phyloP scores from a whole-genome alignment of 139 green algal species.

The Tetraselmis chui region DNA sequence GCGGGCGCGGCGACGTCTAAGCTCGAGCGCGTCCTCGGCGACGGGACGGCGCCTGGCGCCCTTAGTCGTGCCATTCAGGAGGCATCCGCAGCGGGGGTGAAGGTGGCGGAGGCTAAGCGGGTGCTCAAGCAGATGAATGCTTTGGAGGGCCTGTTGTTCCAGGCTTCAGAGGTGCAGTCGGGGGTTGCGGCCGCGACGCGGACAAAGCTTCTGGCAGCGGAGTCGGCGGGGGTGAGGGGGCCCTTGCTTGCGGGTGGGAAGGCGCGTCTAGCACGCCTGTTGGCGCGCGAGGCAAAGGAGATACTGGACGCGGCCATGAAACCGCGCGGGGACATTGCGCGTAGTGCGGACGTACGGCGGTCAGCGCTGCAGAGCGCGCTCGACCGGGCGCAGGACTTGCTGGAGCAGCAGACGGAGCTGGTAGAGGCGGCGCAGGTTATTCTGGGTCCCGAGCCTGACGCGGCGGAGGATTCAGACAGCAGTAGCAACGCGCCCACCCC shows the following conservation, averaged over 20 bases:
- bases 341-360: background rate
- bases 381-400: background rate
- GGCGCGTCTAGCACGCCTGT: background rate
- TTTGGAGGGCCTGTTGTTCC: background rate
- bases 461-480: background rate
- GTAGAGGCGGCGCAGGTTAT: background rate
- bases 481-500: background rate
- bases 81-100: conserved; percentile 54
- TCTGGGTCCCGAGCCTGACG: background rate
- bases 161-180: background rate
- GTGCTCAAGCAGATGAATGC: background rate
- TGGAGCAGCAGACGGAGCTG: background rate
- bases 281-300: background rate
- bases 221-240: background rate
- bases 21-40: conserved; percentile 43
- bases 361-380: background rate
- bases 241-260: background rate
- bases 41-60: conserved; percentile 15
- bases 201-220: background rate
- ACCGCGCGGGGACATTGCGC: background rate
- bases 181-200: background rate
- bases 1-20: conserved; percentile 44
- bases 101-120: conserved; percentile 27
- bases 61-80: conserved; percentile 58
- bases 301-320: background rate